Percentiles rank a stretch among this genome's conserved stretches.
Conservation (phyloP, 2,329 filamentous ascomycete genomes). For the Emmonsiellopsis sp. region DNA sequence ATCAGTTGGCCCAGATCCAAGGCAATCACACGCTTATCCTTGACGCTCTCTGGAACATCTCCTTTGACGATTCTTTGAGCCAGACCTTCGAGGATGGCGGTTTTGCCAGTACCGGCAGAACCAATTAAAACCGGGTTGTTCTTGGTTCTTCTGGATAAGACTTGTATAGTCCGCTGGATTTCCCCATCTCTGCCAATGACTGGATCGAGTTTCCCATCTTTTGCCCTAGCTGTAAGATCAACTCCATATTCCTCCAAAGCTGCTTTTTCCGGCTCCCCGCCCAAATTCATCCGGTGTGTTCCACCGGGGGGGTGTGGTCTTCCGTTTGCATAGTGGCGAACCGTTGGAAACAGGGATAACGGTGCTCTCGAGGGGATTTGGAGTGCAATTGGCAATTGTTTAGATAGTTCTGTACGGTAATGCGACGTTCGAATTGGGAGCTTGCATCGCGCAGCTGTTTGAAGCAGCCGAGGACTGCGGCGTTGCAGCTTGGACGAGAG, state of each 20-base stretch:
- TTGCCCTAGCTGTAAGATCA: slow-evolving; percentile 77
- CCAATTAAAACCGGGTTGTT: slow-evolving; percentile 96
- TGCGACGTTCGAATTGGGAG: neutral
- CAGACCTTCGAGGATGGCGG: slow-evolving; percentile 81
- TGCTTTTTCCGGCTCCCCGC: slow-evolving; percentile 66
- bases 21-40: slow-evolving; percentile 81
- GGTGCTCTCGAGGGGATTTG: neutral
- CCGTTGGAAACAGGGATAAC: slow-evolving; percentile 8
- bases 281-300: slow-evolving; percentile 87
- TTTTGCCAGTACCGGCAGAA: slow-evolving; percentile 84
- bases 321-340: slow-evolving; percentile 46
- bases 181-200: slow-evolving; percentile 89
- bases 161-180: slow-evolving; percentile 89
- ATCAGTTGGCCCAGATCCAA: slow-evolving; percentile 88
- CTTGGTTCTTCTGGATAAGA: slow-evolving; percentile 84
- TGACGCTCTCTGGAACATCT: slow-evolving; percentile 91
- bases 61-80: slow-evolving; percentile 83
- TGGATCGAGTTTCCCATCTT: slow-evolving; percentile 83
- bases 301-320: slow-evolving; percentile 80
- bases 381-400: neutral
- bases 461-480: slow-evolving; percentile 2
- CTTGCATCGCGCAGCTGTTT: neutral
- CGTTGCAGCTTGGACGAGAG: neutral
- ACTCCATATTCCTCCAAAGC: slow-evolving; percentile 86
- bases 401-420: neutral